A percentile compares a stretch with the other conserved stretches of the same genome.
Evolutionary conservation across 768 basidiomycete genomes (phyloP).

Genomic region (Russula dissimulans): DNA sequence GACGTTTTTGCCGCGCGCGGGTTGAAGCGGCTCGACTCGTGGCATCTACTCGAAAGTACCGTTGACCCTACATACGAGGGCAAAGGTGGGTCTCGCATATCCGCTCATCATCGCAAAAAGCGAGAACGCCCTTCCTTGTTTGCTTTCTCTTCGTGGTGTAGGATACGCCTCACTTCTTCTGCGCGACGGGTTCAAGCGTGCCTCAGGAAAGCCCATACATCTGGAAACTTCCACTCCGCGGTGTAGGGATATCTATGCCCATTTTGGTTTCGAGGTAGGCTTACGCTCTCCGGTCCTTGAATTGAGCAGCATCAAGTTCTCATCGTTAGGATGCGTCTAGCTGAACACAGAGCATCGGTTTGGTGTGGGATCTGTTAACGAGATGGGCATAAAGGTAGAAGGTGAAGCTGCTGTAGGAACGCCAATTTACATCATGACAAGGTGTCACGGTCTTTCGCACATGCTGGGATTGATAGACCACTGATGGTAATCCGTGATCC

Average conservation of each 20-base stretch:
- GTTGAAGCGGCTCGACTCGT: constrained; percentile 12
- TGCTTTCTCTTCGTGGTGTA: not conserved
- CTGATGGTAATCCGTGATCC: not conserved
- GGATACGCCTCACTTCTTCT: constrained; percentile 19
- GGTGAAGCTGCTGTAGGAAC: constrained; percentile 10
- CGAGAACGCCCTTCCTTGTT: not conserved
- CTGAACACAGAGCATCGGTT: constrained; percentile 11
- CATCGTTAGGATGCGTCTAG: not conserved
- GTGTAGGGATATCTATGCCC: constrained; percentile 20
- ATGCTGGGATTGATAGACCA: not conserved
- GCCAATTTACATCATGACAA: constrained; percentile 18
- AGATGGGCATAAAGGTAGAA: constrained; percentile 5
- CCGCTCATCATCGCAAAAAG: not conserved
- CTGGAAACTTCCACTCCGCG: constrained; percentile 18
- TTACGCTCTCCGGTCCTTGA: not conserved
- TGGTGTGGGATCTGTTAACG: constrained; percentile 11
- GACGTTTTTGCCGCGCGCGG: constrained; percentile 12
- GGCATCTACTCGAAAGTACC: constrained; percentile 16
- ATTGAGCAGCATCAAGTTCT: not conserved
- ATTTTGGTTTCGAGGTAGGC: constrained; percentile 21
- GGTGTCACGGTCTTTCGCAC: not conserved
- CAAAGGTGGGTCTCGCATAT: constrained; percentile 3
- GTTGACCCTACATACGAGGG: constrained; percentile 18
- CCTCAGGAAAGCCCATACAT: constrained; percentile 15
- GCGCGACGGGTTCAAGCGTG: constrained; percentile 17